Evolutionary conservation across 768 basidiomycete genomes (phyloP), one percentile per base, ranked within the genome.

Genomic region (Chalciporus chontae): DNA sequence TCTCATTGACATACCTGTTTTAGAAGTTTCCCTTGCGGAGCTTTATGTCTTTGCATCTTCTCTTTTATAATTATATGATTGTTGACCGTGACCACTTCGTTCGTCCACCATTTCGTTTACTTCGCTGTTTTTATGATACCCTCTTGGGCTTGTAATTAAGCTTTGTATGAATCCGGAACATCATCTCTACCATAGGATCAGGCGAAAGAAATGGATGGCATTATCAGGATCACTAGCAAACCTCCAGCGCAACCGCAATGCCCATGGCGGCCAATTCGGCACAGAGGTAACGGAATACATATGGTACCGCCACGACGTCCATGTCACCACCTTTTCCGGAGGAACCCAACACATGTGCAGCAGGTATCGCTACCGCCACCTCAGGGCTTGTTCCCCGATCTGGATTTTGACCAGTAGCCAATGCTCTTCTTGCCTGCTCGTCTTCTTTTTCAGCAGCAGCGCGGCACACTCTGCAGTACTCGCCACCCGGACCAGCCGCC

Each of bases 201-300:
- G 32, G 31, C 21, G 21, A 56, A 43, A 40, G 37, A 37, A 21
- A 21, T 36, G n/a, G 15, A 36, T 36, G 36, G 39, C 27, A 50
- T 26, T n/a, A 32, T 47, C 17, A 43, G 26, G 27, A 48, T 11
- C 8, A n/a, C 45, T 39, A 90, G 44, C 68, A 78, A 45, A 94
- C 81, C 63, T 89, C 84, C 43, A 98, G 70, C 42, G 90, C 89
- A 44, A 98, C 79, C 31, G 87, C 83, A 60, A 99, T 97, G 40
- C 96, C 95, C 95, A 98, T 98, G 15, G 91, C 87, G n/a, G 94
- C 94, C 58, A 99, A 73, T 72, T 99, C 96, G 3, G 94, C 89
- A 64, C 94, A 94, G 10, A 97, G 77, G 72, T 94, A 91, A 43
- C 91, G 78, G 71, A 96, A 95, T 44, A 95, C 94, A 62, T 90